These are phyloP conservation scores for Talaromyces sp. DNA, from an alignment of 2,329 filamentous ascomycete species.

Conservation along the genomic window DNA sequence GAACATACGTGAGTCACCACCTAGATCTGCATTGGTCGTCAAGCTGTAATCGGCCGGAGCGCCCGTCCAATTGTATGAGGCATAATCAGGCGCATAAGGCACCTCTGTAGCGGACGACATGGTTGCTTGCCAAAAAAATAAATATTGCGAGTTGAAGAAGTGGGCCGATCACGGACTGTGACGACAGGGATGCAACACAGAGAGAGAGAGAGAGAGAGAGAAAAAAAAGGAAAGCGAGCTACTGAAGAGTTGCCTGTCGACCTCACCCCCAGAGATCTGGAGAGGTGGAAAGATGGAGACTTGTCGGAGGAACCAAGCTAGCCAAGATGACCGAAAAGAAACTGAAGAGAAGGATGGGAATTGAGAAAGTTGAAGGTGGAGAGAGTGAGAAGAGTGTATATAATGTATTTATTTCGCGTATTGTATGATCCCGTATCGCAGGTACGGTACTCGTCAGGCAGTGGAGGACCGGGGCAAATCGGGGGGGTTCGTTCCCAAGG, in stretches of 20 bases:
- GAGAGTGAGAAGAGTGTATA: neutral
- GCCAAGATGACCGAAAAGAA: neutral
- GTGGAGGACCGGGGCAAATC: constrained; percentile 6
- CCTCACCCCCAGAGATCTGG: constrained; percentile 4
- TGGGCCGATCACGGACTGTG: neutral
- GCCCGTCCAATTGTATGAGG: constrained; percentile 50
- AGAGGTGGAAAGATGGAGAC: neutral
- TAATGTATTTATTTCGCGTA: constrained; percentile 4
- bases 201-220: neutral
- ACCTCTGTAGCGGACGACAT: constrained; percentile 31
- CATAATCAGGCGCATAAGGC: constrained; percentile 42
- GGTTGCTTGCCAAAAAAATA: constrained; percentile 14
- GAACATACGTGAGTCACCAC: constrained; percentile 76
- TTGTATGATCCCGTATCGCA: constrained; percentile 2
- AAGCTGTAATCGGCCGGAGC: constrained; percentile 43
- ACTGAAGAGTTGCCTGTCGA: neutral
- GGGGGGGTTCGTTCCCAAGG: neutral
- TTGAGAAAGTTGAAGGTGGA: neutral
- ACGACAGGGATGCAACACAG: neutral
- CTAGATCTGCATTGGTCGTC: constrained; percentile 56
- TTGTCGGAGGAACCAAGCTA: neutral
- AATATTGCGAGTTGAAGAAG: neutral
- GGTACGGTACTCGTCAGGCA: constrained; percentile 4
- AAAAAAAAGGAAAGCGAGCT: neutral
- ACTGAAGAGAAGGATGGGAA: neutral